Evolutionary conservation across 495 filamentous ascomycete genomes (phyloP).

Genomic region (Neurospora africana): DNA sequence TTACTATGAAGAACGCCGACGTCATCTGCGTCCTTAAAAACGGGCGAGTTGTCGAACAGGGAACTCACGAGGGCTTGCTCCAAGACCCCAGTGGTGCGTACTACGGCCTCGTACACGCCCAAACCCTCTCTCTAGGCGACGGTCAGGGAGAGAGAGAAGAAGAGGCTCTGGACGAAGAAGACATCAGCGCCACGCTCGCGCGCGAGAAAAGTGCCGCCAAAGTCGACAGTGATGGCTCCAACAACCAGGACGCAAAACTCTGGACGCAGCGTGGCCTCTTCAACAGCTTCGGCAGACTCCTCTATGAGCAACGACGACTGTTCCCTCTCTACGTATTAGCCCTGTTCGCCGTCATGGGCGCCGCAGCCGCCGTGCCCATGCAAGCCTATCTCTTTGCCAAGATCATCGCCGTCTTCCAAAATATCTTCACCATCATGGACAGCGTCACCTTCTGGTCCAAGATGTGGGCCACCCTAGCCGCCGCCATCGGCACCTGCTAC

Average conservation of each 20-base stretch:
- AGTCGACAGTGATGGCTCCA: conserved; percentile 16
- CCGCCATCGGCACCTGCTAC: conserved; percentile 28
- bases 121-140: conserved; percentile 34
- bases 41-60: conserved; percentile 50
- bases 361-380: conserved; percentile 28
- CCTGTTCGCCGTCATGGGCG: conserved; percentile 27
- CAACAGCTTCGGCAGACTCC: conserved; percentile 37
- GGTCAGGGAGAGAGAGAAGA: conserved; percentile 13
- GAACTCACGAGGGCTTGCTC: conserved; percentile 58
- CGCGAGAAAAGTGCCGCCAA: conserved; percentile 39
- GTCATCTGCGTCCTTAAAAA: conserved; percentile 58
- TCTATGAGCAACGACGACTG: conserved; percentile 32
- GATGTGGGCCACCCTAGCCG: conserved; percentile 38
- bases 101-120: conserved; percentile 40
- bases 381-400: conserved; percentile 37
- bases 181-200: conserved; percentile 26
- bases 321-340: conserved; percentile 28
- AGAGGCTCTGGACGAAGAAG: conserved; percentile 26
- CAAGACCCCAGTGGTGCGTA: conserved; percentile 42
- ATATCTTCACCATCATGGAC: conserved; percentile 10
- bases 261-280: conserved; percentile 30
- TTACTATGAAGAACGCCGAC: conserved; percentile 62
- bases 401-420: conserved; percentile 31
- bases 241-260: conserved; percentile 5
- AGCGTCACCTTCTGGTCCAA: conserved; percentile 36